Percentiles rank a stretch among this genome's conserved stretches.
phyloP scores from a whole-genome alignment of 169 alveolate genomes.

The Eimeria tenella region DNA sequence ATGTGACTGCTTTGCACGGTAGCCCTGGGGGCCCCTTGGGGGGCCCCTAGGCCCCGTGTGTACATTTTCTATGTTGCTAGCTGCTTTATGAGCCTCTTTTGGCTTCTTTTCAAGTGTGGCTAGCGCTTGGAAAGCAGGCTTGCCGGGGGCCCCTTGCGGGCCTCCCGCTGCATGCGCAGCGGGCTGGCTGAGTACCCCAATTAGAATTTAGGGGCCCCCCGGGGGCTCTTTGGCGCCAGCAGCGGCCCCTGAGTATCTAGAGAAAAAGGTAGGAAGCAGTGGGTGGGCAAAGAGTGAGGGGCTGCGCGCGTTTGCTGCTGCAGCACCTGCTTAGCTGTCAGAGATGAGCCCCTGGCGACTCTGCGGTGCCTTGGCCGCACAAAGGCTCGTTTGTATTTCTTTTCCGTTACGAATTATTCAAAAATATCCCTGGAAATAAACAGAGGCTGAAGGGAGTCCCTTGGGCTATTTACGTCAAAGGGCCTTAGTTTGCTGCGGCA shows the following conservation, averaged over 20 bases:
- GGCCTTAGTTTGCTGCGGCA: conserved; percentile 9
- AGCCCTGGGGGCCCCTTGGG: no score
- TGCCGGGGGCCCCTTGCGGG: conserved; percentile 9
- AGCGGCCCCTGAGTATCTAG: neutral
- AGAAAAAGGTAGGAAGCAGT: neutral
- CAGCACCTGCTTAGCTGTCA: neutral
- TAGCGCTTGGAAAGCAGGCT: neutral
- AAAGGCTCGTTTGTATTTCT: neutral
- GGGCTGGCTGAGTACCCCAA: neutral
- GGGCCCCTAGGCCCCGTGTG: no score
- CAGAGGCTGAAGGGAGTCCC: conserved; percentile 23
- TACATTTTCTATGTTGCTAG: neutral
- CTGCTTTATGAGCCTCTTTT: neutral
- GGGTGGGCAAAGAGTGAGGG: neutral
- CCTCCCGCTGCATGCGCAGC: neutral
- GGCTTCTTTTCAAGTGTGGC: neutral
- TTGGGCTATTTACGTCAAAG: neutral
- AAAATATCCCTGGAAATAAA: neutral
- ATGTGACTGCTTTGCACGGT: no score
- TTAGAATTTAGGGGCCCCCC: neutral
- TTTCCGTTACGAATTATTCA: neutral
- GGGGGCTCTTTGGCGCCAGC: conserved; percentile 4
- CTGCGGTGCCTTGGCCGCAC: conserved; percentile 22
- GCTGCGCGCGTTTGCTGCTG: no score
- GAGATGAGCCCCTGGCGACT: neutral